Base-by-base conservation (phyloP, 495 filamentous ascomycete species). In the Trichoderma orchidacearum region DNA sequence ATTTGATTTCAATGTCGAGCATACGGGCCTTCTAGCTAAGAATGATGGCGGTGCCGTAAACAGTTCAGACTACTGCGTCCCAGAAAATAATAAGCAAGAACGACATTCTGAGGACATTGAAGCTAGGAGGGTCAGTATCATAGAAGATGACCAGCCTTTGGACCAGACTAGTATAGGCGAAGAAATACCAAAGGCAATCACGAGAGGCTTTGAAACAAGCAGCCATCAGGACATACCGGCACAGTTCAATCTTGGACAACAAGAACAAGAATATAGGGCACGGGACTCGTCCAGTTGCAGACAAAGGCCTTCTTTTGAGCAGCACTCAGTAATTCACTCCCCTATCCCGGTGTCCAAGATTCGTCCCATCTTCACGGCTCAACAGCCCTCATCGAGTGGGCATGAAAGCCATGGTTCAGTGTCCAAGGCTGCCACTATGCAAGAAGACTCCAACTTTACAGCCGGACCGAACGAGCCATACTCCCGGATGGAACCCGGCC, bases 391-490 rank as follows among this genome's bases (percentile, higher is more conserved):
- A 23, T 48, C 41, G 27, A 48, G 41, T 12, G 41, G 41, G 3
- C 41, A 28, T 11, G 41, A 48, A 27, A 48, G 41, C 41, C 41
- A 48, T 48, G 9, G 21, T 28, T 48, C 41, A 12, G 31, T 48
- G 7, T 56, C 59, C n/a, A 61, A 63, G n/a, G 57, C 58, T 15
- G 35, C 48, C 21, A 57, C 59, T 0, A 35, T 61, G 4, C 21
- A 15, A 27, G 8, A 48, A 48, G 41, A 15, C 3, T 3, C 21
- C 21, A 3, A 17, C 15, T 7, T 13, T 11, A 27, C 41, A 3
- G 6, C 18, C n/a, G 15, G 21, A 12, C 28, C 18, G 36, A 13
- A 58, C 5, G 23, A 60, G 0, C 58, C 60, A 17, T 36, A 52
- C 18, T 64, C 58, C 30, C 27, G 59, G 18, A 61, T 4, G 41